Evolutionary conservation across 139 green algal species (phyloP).

Genomic region (Pseudopediastrum boryanum): DNA sequence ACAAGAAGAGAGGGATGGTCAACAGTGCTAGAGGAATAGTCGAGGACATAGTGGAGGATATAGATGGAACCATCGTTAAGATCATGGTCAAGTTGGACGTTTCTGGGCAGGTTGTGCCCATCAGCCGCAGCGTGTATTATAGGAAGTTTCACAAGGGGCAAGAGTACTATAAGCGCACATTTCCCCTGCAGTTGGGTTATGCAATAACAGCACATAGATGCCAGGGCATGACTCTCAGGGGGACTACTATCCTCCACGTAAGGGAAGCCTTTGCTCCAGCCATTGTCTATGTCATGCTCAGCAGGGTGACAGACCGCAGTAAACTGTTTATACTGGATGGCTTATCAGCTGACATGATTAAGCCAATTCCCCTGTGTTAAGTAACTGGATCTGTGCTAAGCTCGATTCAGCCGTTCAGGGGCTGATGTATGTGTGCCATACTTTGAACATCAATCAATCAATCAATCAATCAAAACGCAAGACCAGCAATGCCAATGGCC

Average conservation of each 20-base stretch:
- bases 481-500: too few relatives aligned
- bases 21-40: slow-evolving; percentile 1
- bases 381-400: too few relatives aligned
- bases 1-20: background rate
- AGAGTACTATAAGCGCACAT: background rate
- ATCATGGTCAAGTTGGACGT: background rate
- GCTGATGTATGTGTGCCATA: too few relatives aligned
- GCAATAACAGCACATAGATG: slow-evolving; percentile 9
- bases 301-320: background rate
- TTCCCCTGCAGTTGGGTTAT: slow-evolving; percentile 11
- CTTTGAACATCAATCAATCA: too few relatives aligned
- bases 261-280: slow-evolving; percentile 7
- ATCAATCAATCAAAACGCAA: too few relatives aligned
- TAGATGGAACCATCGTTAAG: too few relatives aligned
- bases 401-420: too few relatives aligned
- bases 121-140: background rate
- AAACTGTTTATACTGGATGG: background rate
- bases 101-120: background rate
- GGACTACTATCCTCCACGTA: background rate
- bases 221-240: slow-evolving; percentile 1
- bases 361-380: too few relatives aligned
- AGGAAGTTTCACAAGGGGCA: background rate
- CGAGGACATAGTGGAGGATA: background rate
- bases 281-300: slow-evolving; percentile 20
- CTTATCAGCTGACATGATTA: too few relatives aligned